Percentiles rank a stretch among this genome's conserved stretches.
phyloP scores from a whole-genome alignment of 257 asterid genomes.

The Apocynum venetum region DNA sequence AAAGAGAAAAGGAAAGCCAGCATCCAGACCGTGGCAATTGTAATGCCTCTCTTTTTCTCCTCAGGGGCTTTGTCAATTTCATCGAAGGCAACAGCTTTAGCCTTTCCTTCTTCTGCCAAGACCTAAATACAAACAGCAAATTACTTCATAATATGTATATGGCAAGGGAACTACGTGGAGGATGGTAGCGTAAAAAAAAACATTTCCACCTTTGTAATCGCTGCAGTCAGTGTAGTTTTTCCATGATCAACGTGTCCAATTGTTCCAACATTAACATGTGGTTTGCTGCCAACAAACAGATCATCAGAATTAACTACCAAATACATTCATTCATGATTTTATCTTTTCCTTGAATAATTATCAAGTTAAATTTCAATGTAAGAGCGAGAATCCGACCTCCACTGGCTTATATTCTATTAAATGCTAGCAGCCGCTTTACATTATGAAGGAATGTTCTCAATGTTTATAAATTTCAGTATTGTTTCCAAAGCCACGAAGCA shows the following conservation, averaged over 20 bases:
- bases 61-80: constrained; percentile 98
- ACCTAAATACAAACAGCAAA: constrained; percentile 42
- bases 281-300: constrained; percentile 51
- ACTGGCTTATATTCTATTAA: neutral
- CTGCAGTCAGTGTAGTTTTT: constrained; percentile 93
- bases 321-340: neutral
- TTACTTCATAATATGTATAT: neutral
- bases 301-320: constrained; percentile 1
- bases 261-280: constrained; percentile 96
- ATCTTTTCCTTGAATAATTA: neutral
- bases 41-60: constrained; percentile 95
- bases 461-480: neutral
- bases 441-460: too few relatives aligned
- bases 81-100: constrained; percentile 89
- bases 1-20: neutral
- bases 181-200: neutral
- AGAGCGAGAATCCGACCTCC: neutral
- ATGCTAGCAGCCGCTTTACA: neutral
- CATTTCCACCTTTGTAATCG: constrained; percentile 70
- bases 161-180: neutral
- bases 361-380: neutral
- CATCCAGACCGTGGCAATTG: constrained; percentile 74
- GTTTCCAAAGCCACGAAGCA: neutral
- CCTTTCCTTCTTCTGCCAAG: constrained; percentile 83
- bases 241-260: constrained; percentile 99